Percentiles rank a stretch among this genome's conserved stretches.
Evolutionary conservation across 768 basidiomycete genomes (phyloP).

Genomic region (Lactarius deliciosus): DNA sequence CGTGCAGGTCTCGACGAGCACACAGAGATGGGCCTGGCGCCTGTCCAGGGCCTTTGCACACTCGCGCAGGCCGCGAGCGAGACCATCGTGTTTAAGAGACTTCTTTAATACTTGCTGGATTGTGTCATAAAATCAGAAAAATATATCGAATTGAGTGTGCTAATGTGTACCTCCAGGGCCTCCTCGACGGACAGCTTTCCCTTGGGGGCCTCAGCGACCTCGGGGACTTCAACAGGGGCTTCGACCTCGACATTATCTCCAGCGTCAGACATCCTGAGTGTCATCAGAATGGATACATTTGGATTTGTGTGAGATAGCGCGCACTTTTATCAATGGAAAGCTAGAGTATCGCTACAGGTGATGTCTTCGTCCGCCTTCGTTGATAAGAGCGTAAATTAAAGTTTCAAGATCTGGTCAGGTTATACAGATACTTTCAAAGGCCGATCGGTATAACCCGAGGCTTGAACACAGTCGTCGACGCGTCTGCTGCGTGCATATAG

Average conservation of each 20-base stretch:
- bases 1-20: slow-evolving; percentile 98
- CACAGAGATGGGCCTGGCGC: slow-evolving; percentile 97
- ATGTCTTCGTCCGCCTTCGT: slow-evolving; percentile 97
- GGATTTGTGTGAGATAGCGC: slow-evolving; percentile 5
- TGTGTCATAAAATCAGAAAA: not conserved
- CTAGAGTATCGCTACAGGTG: slow-evolving; percentile 33
- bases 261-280: slow-evolving; percentile 89
- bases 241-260: slow-evolving; percentile 78
- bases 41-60: slow-evolving; percentile 98
- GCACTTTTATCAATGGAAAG: slow-evolving; percentile 33
- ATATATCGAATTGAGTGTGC: not conserved
- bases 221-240: slow-evolving; percentile 56
- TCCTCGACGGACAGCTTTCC: slow-evolving; percentile 97
- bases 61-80: slow-evolving; percentile 97
- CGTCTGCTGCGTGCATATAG: not conserved
- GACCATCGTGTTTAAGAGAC: slow-evolving; percentile 96
- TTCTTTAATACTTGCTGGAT: slow-evolving; percentile 97
- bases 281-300: not conserved
- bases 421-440: slow-evolving; percentile 43
- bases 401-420: slow-evolving; percentile 44
- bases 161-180: slow-evolving; percentile 70
- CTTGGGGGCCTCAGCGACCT: slow-evolving; percentile 89
- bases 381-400: slow-evolving; percentile 72
- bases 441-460: slow-evolving; percentile 53
- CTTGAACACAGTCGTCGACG: too few species aligned